These are phyloP conservation scores for Tylopilus sp. DNA, from an alignment of 1,284 basidiomycete species.

Conservation along the genomic window DNA sequence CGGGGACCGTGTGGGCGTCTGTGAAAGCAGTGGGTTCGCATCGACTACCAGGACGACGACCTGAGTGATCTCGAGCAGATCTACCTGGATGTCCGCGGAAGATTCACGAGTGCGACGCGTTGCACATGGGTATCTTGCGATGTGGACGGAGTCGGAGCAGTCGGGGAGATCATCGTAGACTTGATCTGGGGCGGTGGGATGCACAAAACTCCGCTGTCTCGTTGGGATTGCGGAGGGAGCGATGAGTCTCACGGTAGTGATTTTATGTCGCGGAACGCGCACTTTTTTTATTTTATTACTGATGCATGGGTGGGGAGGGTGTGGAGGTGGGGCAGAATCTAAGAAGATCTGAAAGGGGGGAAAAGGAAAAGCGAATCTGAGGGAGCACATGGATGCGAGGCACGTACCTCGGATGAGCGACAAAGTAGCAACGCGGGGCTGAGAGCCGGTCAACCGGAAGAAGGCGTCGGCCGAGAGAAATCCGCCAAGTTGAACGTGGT, in stretches of 20 bases:
- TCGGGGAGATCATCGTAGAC: conserved; percentile 24
- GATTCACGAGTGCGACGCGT: conserved; percentile 29
- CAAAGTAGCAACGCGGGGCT: conserved; percentile 3
- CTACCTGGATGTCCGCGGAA: conserved; percentile 32
- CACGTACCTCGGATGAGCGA: conserved; percentile 16
- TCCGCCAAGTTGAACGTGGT: conserved; percentile 19
- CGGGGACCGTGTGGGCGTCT: conserved; percentile 2
- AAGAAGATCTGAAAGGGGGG: conserved; percentile 26
- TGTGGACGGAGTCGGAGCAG: conserved; percentile 30
- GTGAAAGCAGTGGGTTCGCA: conserved; percentile 8
- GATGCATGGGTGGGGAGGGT: conserved; percentile 1
- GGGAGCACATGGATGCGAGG: conserved; percentile 26
- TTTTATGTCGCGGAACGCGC: conserved; percentile 3
- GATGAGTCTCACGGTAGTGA: conserved; percentile 3
- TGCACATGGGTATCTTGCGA: conserved; percentile 35
- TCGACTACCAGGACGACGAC: conserved; percentile 25
- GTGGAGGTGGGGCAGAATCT: conserved; percentile 22
- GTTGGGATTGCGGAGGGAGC: conserved; percentile 10
- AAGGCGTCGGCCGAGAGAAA: conserved; percentile 13
- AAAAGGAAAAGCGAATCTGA: conserved; percentile 30
- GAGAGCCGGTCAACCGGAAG: conserved; percentile 11
- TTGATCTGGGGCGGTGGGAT: conserved; percentile 26
- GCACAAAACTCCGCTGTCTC: conserved; percentile 22
- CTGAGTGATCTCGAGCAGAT: conserved; percentile 26
- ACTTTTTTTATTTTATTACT: background rate